These are phyloP conservation scores for Ceratocystis lukuohia DNA, from an alignment of 2,329 filamentous ascomycete species.

Conservation along the genomic window DNA sequence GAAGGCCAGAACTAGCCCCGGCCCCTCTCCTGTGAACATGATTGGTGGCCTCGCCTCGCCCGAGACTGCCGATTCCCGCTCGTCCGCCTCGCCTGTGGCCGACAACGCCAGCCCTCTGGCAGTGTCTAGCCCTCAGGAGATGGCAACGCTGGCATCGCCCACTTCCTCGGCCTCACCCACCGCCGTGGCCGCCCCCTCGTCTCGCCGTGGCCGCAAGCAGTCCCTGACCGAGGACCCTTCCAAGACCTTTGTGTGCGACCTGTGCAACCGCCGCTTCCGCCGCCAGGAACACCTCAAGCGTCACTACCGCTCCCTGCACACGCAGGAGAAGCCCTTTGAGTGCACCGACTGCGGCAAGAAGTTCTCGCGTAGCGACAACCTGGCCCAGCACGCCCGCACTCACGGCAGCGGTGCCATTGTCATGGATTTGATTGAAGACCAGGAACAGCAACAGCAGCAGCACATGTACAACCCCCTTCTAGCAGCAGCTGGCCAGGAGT, in stretches of 20 bases:
- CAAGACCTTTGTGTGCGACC: constrained; percentile 94
- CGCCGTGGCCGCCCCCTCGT: constrained; percentile 46
- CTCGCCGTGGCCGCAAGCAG: constrained; percentile 94
- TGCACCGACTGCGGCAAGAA: constrained; percentile 98
- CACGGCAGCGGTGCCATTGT: constrained; percentile 82
- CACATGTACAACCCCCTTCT: constrained; percentile 33
- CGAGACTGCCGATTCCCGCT: constrained; percentile 21
- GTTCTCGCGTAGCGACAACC: constrained; percentile 95
- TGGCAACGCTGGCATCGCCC: constrained; percentile 28
- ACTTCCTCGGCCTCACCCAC: constrained; percentile 29
- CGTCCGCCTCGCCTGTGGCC: not conserved
- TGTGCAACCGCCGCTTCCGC: constrained; percentile 94
- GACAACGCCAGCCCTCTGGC: not conserved
- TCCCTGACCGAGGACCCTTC: constrained; percentile 93
- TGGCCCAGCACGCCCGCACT: constrained; percentile 88
- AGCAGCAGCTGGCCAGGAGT: constrained; percentile 39
- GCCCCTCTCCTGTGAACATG: constrained; percentile 12
- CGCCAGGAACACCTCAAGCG: constrained; percentile 97
- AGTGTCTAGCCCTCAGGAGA: constrained; percentile 23
- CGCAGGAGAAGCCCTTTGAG: constrained; percentile 95
- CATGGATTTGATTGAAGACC: constrained; percentile 72
- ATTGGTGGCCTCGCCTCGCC: not conserved
- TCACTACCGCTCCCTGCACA: constrained; percentile 96
- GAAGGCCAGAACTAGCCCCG: constrained; percentile 38
- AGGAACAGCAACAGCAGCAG: constrained; percentile 31